Evolutionary conservation across 2,329 filamentous ascomycete genomes (phyloP).

Genomic region (Penicillium sclerotiorum): DNA sequence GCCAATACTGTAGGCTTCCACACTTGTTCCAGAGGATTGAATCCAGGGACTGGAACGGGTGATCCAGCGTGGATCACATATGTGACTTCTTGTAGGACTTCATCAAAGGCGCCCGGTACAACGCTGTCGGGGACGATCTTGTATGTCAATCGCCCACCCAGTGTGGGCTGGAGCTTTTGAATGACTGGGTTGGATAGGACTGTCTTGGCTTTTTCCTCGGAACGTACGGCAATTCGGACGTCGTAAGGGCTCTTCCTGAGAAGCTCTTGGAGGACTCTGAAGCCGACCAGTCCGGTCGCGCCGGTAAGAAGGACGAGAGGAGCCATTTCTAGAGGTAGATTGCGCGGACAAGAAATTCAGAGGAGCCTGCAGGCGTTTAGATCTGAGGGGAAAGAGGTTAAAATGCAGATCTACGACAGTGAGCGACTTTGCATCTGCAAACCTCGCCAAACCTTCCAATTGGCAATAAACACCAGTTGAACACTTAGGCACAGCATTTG

Average conservation of each 20-base stretch:
- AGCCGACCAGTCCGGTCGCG: slow-evolving; percentile 12
- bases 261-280: neutral
- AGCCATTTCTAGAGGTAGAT: too few relatives aligned
- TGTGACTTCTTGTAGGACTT: slow-evolving; percentile 8
- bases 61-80: slow-evolving; percentile 20
- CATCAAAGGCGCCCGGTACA: slow-evolving; percentile 8
- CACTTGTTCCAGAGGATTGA: neutral
- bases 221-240: slow-evolving; percentile 7
- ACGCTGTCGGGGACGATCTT: slow-evolving; percentile 7
- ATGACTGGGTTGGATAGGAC: neutral
- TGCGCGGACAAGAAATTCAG: too few relatives aligned
- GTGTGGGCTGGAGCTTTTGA: neutral
- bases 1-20: neutral
- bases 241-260: slow-evolving; percentile 1
- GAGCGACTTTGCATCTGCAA: too few relatives aligned
- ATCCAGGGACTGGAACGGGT: slow-evolving; percentile 9
- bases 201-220: neutral
- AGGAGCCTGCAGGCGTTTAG: too few relatives aligned
- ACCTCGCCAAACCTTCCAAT: too few relatives aligned
- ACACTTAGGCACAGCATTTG: too few relatives aligned
- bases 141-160: neutral
- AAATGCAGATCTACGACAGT: too few relatives aligned
- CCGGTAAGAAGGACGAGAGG: slow-evolving; percentile 11
- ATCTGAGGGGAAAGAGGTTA: too few relatives aligned
- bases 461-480: too few relatives aligned